Conservation (phyloP, 2,329 filamentous ascomycete species). For the Falciphora oryzae region DNA sequence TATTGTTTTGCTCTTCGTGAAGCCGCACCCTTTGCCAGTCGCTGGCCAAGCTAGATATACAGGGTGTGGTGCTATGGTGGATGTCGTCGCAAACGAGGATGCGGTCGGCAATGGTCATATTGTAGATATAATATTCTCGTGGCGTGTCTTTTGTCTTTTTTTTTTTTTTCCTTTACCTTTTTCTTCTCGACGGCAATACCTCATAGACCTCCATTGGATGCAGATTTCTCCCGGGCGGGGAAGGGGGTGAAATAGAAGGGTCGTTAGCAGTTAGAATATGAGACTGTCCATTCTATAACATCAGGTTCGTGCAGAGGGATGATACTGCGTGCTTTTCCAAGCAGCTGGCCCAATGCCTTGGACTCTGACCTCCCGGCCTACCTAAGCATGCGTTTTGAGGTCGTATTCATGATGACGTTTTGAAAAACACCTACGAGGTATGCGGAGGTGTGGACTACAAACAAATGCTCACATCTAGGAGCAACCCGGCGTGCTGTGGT, state of each 20-base stretch:
- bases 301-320: neutral
- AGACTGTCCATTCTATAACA: slow-evolving; percentile 5
- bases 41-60: neutral
- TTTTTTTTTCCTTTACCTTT: slow-evolving; percentile 7
- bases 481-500: no score
- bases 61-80: neutral
- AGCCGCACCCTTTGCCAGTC: neutral
- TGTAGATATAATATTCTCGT: slow-evolving; percentile 2
- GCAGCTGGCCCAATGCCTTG: neutral
- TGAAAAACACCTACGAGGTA: no score
- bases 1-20: neutral
- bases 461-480: no score
- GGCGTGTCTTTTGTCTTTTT: neutral
- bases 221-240: slow-evolving; percentile 2
- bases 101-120: neutral
- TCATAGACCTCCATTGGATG: slow-evolving; percentile 18
- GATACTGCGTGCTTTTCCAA: neutral
- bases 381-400: no score
- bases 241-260: slow-evolving; percentile 1
- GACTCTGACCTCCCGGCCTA: no score
- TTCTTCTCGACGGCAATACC: slow-evolving; percentile 18
- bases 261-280: slow-evolving; percentile 8
- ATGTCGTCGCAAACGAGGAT: neutral
- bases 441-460: no score
- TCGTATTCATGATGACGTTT: no score